phyloP scores from a whole-genome alignment of 257 asterid genomes.

The Solanum gracilifrons region DNA sequence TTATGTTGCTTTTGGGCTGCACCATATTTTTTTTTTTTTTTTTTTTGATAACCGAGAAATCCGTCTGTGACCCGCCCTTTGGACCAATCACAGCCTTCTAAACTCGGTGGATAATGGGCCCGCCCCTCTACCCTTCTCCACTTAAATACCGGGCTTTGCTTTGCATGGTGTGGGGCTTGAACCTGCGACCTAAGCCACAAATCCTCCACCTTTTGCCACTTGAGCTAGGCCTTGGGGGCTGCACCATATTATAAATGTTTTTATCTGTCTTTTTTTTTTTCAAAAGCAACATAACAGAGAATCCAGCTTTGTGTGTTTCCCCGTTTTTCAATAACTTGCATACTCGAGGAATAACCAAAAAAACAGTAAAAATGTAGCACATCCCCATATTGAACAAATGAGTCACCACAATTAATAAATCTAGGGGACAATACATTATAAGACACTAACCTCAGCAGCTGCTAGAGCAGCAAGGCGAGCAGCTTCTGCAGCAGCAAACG shows the following conservation, averaged over 20 bases:
- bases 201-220: too few relatives aligned
- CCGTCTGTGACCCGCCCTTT: too few relatives aligned
- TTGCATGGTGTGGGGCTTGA: too few relatives aligned
- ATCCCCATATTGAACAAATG: neutral
- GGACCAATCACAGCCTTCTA: too few relatives aligned
- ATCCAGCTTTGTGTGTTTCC: neutral
- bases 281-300: neutral
- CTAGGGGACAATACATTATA: neutral
- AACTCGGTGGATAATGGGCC: too few relatives aligned
- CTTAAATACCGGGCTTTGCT: too few relatives aligned
- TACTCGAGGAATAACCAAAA: neutral
- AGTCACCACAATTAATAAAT: neutral
- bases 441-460: constrained; percentile 82
- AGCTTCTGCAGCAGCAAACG: constrained; percentile 88
- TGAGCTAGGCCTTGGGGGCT: too few relatives aligned
- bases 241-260: neutral
- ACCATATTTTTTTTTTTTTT: neutral
- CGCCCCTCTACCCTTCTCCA: too few relatives aligned
- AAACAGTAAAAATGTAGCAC: neutral
- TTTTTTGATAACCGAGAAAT: too few relatives aligned
- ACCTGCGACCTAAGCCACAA: too few relatives aligned
- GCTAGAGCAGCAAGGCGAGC: constrained; percentile 89
- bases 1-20: constrained; percentile 4
- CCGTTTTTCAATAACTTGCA: neutral
- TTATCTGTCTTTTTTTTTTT: neutral